These are phyloP conservation scores for Magnolia kwangsiensis DNA, from an alignment of 164 flowering plant species.

Conservation along the genomic window DNA sequence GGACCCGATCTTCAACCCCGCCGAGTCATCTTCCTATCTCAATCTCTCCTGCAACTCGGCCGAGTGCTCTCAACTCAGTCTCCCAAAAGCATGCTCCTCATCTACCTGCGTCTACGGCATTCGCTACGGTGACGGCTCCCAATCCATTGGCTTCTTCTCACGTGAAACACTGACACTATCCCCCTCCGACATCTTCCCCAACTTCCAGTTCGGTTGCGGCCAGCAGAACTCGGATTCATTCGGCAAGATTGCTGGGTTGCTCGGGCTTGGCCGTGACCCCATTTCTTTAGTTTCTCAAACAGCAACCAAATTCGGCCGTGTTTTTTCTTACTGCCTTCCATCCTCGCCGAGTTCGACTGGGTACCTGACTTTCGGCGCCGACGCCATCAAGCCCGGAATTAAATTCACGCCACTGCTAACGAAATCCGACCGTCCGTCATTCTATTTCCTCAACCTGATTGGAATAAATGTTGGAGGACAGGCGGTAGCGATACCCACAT, in stretches of 20 bases:
- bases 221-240: conserved; percentile 60
- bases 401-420: conserved; percentile 10
- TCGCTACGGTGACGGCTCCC: conserved; percentile 45
- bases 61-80: conserved; percentile 48
- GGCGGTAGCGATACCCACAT: neutral
- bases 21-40: conserved; percentile 49
- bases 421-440: neutral
- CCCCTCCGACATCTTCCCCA: conserved; percentile 20
- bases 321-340: conserved; percentile 87
- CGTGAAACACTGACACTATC: conserved; percentile 34
- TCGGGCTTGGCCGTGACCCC: conserved; percentile 69
- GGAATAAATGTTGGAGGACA: conserved; percentile 13
- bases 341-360: conserved; percentile 14
- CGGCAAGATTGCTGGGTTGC: conserved; percentile 68
- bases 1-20: conserved; percentile 67
- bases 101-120: conserved; percentile 67
- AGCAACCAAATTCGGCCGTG: conserved; percentile 42
- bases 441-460: conserved; percentile 15
- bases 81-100: conserved; percentile 41
- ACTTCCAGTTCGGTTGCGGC: conserved; percentile 72
- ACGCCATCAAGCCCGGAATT: neutral
- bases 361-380: conserved; percentile 13
- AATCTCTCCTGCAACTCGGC: conserved; percentile 56
- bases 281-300: conserved; percentile 72
- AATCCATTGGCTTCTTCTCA: conserved; percentile 63